Evolutionary conservation across 148 eudicot genomes (phyloP), one percentile per base, ranked within the genome.

Genomic region (Vaccinium vitisidaea): DNA sequence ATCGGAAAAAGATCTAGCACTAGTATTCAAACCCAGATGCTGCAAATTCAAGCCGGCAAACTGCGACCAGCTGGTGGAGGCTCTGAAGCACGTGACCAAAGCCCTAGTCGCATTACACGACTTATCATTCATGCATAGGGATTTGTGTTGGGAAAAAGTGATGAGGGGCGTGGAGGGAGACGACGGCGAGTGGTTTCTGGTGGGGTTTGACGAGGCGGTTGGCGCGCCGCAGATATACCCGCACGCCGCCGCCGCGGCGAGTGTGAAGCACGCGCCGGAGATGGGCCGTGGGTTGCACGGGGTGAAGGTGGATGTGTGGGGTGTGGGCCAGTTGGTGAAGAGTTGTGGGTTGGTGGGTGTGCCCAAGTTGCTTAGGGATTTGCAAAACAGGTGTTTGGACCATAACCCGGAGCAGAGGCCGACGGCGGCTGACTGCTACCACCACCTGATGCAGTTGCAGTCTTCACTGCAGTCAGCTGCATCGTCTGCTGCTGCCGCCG

Each of bases 401-500:
- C 90, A 78, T 46, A 95, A 91, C 84, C 94, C 98, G 5, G 97
- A 95, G 88, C 90, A 86, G 73, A 83, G 98, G 46, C 98, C 98
- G 2, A 93, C 98, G 81, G 98, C 98, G 75, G 98, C 98, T 6
- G 98, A 95, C 85, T 95, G 98, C 71, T 95, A 95, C 84, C 98
- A 91, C 89, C 98, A 95, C 86, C 89, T 95, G 89, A 77, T 93
- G 88, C 97, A 93, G 91, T 83, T 93, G 83, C 97, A 93, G 91
- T 87, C 97, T n/a, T 92, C 94, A 30, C 83, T 92, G 30, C 93
- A 5, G 83, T 86, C 15, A 78, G 84, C 56, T 43, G 79, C 18
- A n/a, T 27, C 32, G 4, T 65, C 73, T 12, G 39, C 4, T 5
- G 73, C 73, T 15, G 73, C 16, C 36, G 55, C 55, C 55, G 73